Base-by-base conservation (phyloP, 163 green algal species). In the Picocystis sp. region DNA sequence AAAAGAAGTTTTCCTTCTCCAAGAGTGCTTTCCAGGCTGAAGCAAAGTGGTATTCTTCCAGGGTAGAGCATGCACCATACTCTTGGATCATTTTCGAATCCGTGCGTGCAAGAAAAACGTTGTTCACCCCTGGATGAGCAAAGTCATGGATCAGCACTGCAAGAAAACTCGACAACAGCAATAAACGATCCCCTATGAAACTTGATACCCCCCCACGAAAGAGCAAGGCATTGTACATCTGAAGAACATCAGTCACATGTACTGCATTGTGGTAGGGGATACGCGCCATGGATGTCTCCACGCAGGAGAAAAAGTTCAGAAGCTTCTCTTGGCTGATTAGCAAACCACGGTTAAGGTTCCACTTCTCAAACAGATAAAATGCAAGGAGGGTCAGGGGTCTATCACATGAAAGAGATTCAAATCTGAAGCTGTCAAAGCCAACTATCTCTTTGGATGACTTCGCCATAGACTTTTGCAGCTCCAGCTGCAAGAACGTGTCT, bases 11-110 rank as follows among this genome's bases (percentile, higher is more conserved):
- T 11, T n/a, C 55, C 8, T 23, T 25, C 13, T 10, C 21, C 43
- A 17, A 51, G n/a, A 29, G 25, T 44, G 29, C 33, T 1, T 14
- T 15, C 43, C 33, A 56, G 43, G 43, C 41, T 33, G 24, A 56
- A 10, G 56, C 47, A 29, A 53, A 43, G 34, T 57, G 45, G 51
- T 71, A 66, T 45, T 71, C 57, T 44, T 62, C 63, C 17, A 66
- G 49, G 38, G 43, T 53, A 21, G 46, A 47, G 45, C 29, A 38
- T 8, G 62, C 43, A 44, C 65, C 64, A 45, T 61, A 70, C 2
- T 41, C 22, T 47, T 45, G 48, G 19, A 57, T 50, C 25, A 53
- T 47, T n/a, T 57, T 35, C 14, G 24, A 38, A 43, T 47, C 14
- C 15, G 42, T 58, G 13, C 50, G 48, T n/a, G 64, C 62, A 23